These are phyloP conservation scores for Testicularia cyperi DNA, from an alignment of 1,284 basidiomycete species.

Conservation along the genomic window DNA sequence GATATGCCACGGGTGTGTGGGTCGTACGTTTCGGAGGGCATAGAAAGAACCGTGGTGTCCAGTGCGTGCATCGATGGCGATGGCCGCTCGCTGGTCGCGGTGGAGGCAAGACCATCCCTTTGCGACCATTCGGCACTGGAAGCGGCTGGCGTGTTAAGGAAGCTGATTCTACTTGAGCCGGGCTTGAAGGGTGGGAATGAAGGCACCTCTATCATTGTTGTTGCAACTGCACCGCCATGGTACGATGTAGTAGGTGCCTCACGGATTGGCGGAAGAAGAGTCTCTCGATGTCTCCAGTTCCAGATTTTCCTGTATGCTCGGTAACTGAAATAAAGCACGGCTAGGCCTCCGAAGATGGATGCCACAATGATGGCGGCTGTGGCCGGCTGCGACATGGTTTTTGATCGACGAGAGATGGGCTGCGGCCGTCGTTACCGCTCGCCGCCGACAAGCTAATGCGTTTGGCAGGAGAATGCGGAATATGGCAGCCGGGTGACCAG, in stretches of 20 bases:
- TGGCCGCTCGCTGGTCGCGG: slow-evolving; percentile 21
- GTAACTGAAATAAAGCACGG: slow-evolving; percentile 35
- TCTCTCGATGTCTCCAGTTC: slow-evolving; percentile 22
- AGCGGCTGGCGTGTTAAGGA: slow-evolving; percentile 3
- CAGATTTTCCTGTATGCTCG: slow-evolving; percentile 36
- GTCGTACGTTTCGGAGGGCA: slow-evolving; percentile 28
- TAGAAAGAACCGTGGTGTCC: slow-evolving; percentile 15
- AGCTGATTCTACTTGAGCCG: slow-evolving; percentile 3
- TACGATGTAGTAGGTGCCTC: slow-evolving; percentile 34
- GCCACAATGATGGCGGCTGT: slow-evolving; percentile 48
- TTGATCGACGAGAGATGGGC: too few relatives aligned
- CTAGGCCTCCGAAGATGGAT: slow-evolving; percentile 43
- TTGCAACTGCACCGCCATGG: slow-evolving; percentile 14
- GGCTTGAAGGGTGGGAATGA: slow-evolving; percentile 1
- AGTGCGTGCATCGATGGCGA: slow-evolving; percentile 15
- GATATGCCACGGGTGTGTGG: slow-evolving; percentile 14
- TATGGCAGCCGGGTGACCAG: too few relatives aligned
- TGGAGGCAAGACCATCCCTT: slow-evolving; percentile 13
- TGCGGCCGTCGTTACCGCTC: too few relatives aligned
- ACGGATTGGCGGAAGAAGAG: slow-evolving; percentile 35
- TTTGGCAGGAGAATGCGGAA: too few relatives aligned
- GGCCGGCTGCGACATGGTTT: slow-evolving; percentile 43
- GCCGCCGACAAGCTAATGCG: too few relatives aligned
- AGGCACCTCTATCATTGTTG: slow-evolving; percentile 8
- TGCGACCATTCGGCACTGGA: slow-evolving; percentile 9